These are phyloP conservation scores for Pelagophyceae sp. DNA, from an alignment of 352 stramenopile species.

Conservation along the genomic window DNA sequence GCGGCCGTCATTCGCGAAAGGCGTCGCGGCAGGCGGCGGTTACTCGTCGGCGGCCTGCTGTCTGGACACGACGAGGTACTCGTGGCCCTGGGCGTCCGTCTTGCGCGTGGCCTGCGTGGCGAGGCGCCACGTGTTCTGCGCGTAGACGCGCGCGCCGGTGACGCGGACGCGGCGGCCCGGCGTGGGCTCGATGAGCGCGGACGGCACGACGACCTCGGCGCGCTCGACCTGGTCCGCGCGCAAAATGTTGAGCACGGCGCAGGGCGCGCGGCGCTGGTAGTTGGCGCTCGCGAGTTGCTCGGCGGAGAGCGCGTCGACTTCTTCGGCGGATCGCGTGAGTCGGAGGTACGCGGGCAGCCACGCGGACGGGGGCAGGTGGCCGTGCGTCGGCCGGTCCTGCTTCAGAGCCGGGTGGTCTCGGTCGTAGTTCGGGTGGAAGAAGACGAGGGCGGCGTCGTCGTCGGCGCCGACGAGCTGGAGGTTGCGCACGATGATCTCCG, in stretches of 20 bases:
- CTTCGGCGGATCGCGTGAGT: slow-evolving; percentile 9
- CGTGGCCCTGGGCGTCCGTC: neutral
- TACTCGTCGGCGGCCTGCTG: neutral
- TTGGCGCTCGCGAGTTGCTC: slow-evolving; percentile 39
- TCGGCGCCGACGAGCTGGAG: neutral
- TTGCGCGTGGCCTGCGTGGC: neutral
- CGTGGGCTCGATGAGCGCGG: slow-evolving; percentile 30
- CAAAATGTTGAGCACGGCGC: slow-evolving; percentile 43
- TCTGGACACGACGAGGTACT: neutral
- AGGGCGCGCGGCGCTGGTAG: slow-evolving; percentile 42
- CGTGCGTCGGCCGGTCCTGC: neutral
- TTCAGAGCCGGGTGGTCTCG: neutral
- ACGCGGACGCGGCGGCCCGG: neutral
- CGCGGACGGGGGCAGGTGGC: neutral
- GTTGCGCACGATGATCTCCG: neutral
- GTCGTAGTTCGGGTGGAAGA: slow-evolving; percentile 2
- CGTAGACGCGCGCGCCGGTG: slow-evolving; percentile 7
- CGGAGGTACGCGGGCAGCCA: neutral
- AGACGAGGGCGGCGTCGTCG: neutral
- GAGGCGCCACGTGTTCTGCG: slow-evolving; percentile 8
- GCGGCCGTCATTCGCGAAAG: neutral
- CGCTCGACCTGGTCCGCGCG: slow-evolving; percentile 35
- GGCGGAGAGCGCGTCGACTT: slow-evolving; percentile 35
- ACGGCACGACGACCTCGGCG: slow-evolving; percentile 31
- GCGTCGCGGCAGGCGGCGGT: neutral